Conservation (phyloP, 768 basidiomycete genomes). For the Suillus luteus region DNA sequence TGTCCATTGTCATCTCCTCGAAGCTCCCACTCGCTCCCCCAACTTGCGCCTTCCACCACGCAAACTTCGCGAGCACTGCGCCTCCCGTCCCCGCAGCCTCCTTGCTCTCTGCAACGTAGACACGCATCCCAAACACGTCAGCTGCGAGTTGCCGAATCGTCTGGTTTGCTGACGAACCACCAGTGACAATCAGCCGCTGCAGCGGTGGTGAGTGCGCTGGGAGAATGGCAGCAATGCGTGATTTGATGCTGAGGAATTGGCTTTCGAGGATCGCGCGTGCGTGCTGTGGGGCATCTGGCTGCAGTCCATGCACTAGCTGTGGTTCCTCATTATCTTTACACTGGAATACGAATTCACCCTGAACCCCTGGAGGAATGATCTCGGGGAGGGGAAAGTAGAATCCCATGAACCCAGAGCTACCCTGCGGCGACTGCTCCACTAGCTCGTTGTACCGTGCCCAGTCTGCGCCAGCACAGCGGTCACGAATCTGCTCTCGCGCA, state of each 20-base stretch:
- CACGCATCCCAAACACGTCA: slow-evolving; percentile 76
- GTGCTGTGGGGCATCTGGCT: slow-evolving; percentile 43
- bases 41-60: slow-evolving; percentile 60
- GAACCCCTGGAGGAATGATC: slow-evolving; percentile 80
- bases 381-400: slow-evolving; percentile 86
- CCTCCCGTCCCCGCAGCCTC: slow-evolving; percentile 77
- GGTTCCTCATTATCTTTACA: slow-evolving; percentile 29
- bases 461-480: slow-evolving; percentile 56
- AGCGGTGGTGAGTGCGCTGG: slow-evolving; percentile 52
- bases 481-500: slow-evolving; percentile 74
- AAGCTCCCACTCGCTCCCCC: slow-evolving; percentile 47
- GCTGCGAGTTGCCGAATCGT: slow-evolving; percentile 75
- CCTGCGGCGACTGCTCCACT: slow-evolving; percentile 53
- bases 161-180: slow-evolving; percentile 75
- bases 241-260: slow-evolving; percentile 80
- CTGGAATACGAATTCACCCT: slow-evolving; percentile 70
- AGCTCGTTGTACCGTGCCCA: slow-evolving; percentile 75
- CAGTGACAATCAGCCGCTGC: slow-evolving; percentile 72
- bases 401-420: slow-evolving; percentile 62
- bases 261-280: slow-evolving; percentile 82
- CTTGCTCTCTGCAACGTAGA: slow-evolving; percentile 66
- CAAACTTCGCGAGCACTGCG: slow-evolving; percentile 68
- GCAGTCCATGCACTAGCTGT: slow-evolving; percentile 38
- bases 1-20: slow-evolving; percentile 57
- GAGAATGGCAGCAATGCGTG: slow-evolving; percentile 68